These are phyloP conservation scores for Miamiensis avidus DNA, from an alignment of 169 alveolate genomes.

Conservation along the genomic window DNA sequence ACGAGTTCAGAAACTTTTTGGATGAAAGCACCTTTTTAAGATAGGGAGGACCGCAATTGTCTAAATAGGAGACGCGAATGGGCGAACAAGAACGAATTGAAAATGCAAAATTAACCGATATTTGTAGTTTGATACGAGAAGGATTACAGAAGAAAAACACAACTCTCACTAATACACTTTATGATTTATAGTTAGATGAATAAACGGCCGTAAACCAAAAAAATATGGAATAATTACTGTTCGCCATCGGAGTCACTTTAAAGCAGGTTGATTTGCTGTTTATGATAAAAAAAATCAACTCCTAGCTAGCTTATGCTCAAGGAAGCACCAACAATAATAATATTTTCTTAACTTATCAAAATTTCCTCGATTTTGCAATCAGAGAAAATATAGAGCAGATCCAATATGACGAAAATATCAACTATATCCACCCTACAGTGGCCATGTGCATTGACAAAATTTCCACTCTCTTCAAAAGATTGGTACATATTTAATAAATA, in stretches of 20 bases:
- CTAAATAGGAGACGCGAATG: too few species aligned
- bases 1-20: neutral
- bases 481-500: neutral
- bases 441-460: constrained; percentile 23
- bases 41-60: neutral
- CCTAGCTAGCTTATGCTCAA: neutral
- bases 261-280: neutral
- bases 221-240: neutral
- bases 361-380: constrained; percentile 21
- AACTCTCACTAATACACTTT: neutral
- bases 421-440: constrained; percentile 18
- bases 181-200: neutral
- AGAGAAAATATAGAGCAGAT: constrained; percentile 14
- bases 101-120: neutral
- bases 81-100: neutral
- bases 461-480: neutral
- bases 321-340: neutral
- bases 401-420: constrained; percentile 10
- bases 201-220: neutral
- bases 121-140: too few species aligned
- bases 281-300: neutral
- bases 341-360: neutral
- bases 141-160: neutral
- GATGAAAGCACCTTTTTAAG: neutral
- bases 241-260: neutral